A percentile compares a stretch with the other conserved stretches of the same genome.
Evolutionary conservation across 2,329 filamentous ascomycete genomes (phyloP).

Genomic region (Verticillium longisporum): DNA sequence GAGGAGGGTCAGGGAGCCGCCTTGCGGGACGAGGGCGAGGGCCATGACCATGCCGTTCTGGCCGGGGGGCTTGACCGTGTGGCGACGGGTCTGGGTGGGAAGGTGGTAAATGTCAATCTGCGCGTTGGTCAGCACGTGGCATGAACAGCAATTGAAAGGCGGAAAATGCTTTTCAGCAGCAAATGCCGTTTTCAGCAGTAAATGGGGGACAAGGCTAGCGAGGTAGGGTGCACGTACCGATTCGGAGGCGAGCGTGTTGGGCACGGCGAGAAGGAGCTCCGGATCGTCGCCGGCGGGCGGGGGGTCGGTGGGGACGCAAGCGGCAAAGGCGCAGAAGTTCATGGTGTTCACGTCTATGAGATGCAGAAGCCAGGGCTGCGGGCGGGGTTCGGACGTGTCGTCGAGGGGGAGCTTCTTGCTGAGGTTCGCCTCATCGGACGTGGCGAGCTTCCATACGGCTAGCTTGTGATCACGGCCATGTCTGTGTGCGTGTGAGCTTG

Average conservation of each 20-base stretch:
- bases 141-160: background rate
- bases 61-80: slow-evolving; percentile 42
- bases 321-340: slow-evolving; percentile 86
- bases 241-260: slow-evolving; percentile 68
- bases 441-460: slow-evolving; percentile 70
- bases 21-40: slow-evolving; percentile 51
- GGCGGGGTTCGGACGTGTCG: slow-evolving; percentile 34
- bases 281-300: background rate
- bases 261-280: slow-evolving; percentile 64
- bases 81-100: slow-evolving; percentile 64
- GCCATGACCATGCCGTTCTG: slow-evolving; percentile 86
- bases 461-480: slow-evolving; percentile 88
- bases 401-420: slow-evolving; percentile 69
- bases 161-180: no score
- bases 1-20: slow-evolving; percentile 51
- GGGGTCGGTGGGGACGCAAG: slow-evolving; percentile 30
- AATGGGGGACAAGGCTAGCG: background rate
- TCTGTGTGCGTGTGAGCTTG: slow-evolving; percentile 34
- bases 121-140: background rate
- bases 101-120: slow-evolving; percentile 78
- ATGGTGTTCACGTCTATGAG: slow-evolving; percentile 82
- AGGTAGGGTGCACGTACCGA: slow-evolving; percentile 39
- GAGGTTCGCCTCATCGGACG: slow-evolving; percentile 54
- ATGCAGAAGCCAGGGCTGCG: slow-evolving; percentile 79
- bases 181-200: slow-evolving; percentile 1